Evolutionary conservation across 2,329 filamentous ascomycete genomes (phyloP).

Genomic region (Fusarium robinianum): DNA sequence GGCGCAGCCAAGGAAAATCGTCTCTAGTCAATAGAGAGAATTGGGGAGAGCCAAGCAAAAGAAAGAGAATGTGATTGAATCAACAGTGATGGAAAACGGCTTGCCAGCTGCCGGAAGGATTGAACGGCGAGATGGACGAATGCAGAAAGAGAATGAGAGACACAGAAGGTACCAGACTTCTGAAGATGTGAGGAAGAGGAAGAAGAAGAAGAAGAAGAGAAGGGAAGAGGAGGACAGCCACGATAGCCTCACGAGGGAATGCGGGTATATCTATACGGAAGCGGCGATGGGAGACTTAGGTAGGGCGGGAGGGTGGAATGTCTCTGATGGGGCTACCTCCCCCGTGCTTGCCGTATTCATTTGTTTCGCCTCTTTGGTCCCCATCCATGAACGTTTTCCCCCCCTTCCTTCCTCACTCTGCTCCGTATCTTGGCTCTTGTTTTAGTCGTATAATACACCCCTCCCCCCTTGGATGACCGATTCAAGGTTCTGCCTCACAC

Average conservation of each 20-base stretch:
- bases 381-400: too few relatives aligned
- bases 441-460: too few relatives aligned
- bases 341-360: neutral
- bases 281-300: neutral
- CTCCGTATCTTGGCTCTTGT: too few relatives aligned
- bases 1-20: slow-evolving; percentile 16
- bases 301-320: neutral
- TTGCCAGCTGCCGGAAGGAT: slow-evolving; percentile 42
- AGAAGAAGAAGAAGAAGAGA: slow-evolving; percentile 13
- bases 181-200: slow-evolving; percentile 7
- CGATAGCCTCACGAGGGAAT: slow-evolving; percentile 33
- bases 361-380: neutral
- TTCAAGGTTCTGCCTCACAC: too few relatives aligned
- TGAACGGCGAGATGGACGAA: slow-evolving; percentile 37
- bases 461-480: too few relatives aligned
- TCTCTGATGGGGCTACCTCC: neutral
- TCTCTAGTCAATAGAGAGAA: slow-evolving; percentile 21
- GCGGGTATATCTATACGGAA: slow-evolving; percentile 33
- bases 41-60: slow-evolving; percentile 8
- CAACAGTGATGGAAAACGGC: slow-evolving; percentile 21
- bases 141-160: slow-evolving; percentile 14
- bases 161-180: too few relatives aligned
- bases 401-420: too few relatives aligned
- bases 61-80: slow-evolving; percentile 12
- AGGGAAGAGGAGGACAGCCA: slow-evolving; percentile 5